Evolutionary conservation across 2,329 filamentous ascomycete genomes (phyloP).

Genomic region (Hypoxylon sp.): DNA sequence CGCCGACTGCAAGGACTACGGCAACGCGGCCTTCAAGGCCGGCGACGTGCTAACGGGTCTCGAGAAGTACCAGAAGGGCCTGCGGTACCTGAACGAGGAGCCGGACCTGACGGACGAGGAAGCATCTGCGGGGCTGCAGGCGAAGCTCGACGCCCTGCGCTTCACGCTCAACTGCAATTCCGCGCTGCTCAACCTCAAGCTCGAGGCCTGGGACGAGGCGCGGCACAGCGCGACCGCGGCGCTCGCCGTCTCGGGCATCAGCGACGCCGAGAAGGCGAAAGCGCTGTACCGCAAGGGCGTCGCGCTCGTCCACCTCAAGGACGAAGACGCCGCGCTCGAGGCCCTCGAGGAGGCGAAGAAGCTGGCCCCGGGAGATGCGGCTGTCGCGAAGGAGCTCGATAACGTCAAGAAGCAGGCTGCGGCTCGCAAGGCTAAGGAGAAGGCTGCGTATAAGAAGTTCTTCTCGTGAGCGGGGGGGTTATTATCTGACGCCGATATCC

Average conservation of each 20-base stretch:
- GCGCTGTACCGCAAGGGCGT: constrained; percentile 86
- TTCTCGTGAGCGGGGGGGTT: constrained; percentile 64
- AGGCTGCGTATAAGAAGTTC: constrained; percentile 93
- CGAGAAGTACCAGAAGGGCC: constrained; percentile 93
- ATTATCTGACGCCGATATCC: background rate
- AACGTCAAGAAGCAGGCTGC: constrained; percentile 83
- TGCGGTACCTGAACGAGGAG: constrained; percentile 75
- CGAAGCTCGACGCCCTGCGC: constrained; percentile 79
- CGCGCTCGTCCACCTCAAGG: constrained; percentile 82
- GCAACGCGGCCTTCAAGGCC: constrained; percentile 92
- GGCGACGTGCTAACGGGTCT: constrained; percentile 79
- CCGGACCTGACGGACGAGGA: constrained; percentile 76
- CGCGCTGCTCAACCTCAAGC: constrained; percentile 87
- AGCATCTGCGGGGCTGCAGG: constrained; percentile 76
- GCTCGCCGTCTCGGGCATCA: constrained; percentile 75
- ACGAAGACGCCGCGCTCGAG: constrained; percentile 84
- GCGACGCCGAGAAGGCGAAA: constrained; percentile 88
- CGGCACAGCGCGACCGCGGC: constrained; percentile 80
- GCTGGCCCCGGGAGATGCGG: constrained; percentile 81
- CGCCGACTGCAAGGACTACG: constrained; percentile 87
- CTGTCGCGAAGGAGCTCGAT: constrained; percentile 80
- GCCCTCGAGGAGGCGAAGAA: constrained; percentile 83
- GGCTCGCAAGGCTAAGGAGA: constrained; percentile 86
- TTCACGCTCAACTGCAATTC: constrained; percentile 92
- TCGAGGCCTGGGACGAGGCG: constrained; percentile 78